Evolutionary conservation across 2,329 filamentous ascomycete species (phyloP).

Genomic region (Phialemoniopsis sp.): DNA sequence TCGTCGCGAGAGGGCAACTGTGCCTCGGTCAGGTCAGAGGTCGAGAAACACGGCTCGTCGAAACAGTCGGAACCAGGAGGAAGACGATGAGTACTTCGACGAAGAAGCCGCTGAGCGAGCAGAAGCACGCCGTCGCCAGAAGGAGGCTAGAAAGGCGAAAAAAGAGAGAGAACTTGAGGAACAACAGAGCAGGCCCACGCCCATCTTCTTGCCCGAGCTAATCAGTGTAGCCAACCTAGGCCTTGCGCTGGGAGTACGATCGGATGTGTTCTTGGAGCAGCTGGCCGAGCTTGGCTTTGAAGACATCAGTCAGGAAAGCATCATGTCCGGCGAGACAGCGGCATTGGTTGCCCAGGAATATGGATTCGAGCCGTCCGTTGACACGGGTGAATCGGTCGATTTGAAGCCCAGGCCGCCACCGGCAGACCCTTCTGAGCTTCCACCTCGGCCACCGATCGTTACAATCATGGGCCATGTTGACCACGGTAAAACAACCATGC

Average conservation of each 20-base stretch:
- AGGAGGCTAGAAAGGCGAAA: constrained; percentile 35
- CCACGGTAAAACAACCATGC: constrained; percentile 93
- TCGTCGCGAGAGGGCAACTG: too few species aligned
- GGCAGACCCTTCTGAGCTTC: constrained; percentile 64
- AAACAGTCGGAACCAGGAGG: constrained; percentile 7
- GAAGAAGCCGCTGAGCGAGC: constrained; percentile 29
- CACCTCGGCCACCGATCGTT: constrained; percentile 81
- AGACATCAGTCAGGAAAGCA: constrained; percentile 73
- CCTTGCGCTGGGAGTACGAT: constrained; percentile 65
- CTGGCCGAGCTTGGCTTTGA: constrained; percentile 88
- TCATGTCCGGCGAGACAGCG: constrained; percentile 87
- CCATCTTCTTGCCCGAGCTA: constrained; percentile 80
- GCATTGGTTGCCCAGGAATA: constrained; percentile 89
- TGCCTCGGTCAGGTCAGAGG: constrained; percentile 1
- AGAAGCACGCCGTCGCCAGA: constrained; percentile 33
- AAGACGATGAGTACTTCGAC: constrained; percentile 32
- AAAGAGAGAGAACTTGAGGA: constrained; percentile 31
- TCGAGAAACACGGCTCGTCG: background rate
- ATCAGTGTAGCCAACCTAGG: constrained; percentile 86
- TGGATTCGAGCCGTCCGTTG: constrained; percentile 80
- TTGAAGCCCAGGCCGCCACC: constrained; percentile 65
- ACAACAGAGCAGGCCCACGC: constrained; percentile 38
- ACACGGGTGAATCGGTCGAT: constrained; percentile 63
- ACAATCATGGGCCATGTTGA: constrained; percentile 99
- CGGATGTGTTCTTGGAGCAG: constrained; percentile 67